Evolutionary conservation across 208 protist genomes (phyloP).

Genomic region (Acanthamoeba polyphaga): DNA sequence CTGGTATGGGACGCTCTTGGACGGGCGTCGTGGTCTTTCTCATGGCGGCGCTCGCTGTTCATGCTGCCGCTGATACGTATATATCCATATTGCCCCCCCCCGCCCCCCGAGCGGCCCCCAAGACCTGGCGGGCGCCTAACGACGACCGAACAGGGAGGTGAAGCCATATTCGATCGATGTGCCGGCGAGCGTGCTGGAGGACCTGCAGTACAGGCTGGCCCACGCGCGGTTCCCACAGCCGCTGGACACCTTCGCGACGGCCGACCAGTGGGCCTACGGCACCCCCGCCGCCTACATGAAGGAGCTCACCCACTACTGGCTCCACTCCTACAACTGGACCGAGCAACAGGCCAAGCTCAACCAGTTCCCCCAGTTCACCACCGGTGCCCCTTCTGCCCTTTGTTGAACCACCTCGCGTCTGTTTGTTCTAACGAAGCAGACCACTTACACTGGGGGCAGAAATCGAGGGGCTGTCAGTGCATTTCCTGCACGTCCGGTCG

Average conservation of each 20-base stretch:
- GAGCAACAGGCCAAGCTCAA: conserved; percentile 28
- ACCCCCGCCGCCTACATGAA: not conserved
- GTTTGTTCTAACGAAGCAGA: not conserved
- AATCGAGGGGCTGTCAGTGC: conserved; percentile 62
- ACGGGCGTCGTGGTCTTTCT: too few relatives aligned
- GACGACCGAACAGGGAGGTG: not conserved
- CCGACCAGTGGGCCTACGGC: conserved; percentile 27
- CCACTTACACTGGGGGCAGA: not conserved
- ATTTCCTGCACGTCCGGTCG: conserved; percentile 70
- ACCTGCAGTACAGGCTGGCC: conserved; percentile 34
- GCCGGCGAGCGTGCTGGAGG: not conserved
- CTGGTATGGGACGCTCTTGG: too few relatives aligned
- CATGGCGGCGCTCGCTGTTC: too few relatives aligned
- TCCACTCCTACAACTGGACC: conserved; percentile 45
- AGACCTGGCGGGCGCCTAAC: too few relatives aligned
- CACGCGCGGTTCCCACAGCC: not conserved
- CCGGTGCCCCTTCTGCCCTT: not conserved
- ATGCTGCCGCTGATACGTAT: too few relatives aligned
- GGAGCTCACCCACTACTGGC: conserved; percentile 48
- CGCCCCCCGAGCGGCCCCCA: too few relatives aligned
- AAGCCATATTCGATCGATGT: not conserved
- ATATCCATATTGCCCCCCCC: too few relatives aligned
- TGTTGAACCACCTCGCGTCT: too few relatives aligned
- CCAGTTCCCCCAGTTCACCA: conserved; percentile 49
- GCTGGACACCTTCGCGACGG: not conserved